A percentile compares a stretch with the other conserved stretches of the same genome.
phyloP scores from a whole-genome alignment of 129 eudicot species.

The Gnaphalium uliginosum region DNA sequence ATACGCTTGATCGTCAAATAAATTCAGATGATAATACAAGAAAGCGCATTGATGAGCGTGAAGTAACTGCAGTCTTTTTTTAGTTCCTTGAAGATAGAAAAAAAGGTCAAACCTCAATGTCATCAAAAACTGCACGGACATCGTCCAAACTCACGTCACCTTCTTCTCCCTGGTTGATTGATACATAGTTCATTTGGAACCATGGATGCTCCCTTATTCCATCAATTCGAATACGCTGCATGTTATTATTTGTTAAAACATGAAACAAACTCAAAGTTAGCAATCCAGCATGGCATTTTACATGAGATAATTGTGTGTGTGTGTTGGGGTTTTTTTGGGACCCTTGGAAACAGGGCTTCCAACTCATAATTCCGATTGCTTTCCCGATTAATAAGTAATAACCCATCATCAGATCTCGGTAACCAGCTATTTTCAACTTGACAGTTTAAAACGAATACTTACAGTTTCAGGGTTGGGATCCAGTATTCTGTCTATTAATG shows the following conservation, averaged over 20 bases:
- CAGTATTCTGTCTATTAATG: constrained; percentile 74
- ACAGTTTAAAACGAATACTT: constrained; percentile 28
- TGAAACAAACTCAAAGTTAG: constrained; percentile 17
- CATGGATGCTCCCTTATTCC: constrained; percentile 79
- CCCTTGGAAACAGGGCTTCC: neutral
- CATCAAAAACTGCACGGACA: constrained; percentile 88
- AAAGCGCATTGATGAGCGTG: constrained; percentile 7
- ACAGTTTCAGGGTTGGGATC: constrained; percentile 98
- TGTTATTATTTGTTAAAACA: neutral
- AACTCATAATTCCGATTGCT: neutral
- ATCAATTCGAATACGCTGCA: constrained; percentile 78
- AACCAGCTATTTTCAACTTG: neutral
- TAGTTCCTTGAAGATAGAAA: neutral
- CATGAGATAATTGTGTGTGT: neutral
- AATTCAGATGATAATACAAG: constrained; percentile 6
- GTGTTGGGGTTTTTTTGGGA: neutral
- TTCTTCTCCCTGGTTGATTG: constrained; percentile 63
- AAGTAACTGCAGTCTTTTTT: neutral
- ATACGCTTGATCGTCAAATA: neutral
- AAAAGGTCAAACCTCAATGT: constrained; percentile 63
- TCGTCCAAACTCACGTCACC: constrained; percentile 88
- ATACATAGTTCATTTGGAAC: constrained; percentile 67
- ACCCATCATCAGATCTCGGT: neutral
- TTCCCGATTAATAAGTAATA: neutral
- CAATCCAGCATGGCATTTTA: constrained; percentile 6